Conservation (phyloP, 495 filamentous ascomycete genomes). For the Cryomyces minteri region DNA sequence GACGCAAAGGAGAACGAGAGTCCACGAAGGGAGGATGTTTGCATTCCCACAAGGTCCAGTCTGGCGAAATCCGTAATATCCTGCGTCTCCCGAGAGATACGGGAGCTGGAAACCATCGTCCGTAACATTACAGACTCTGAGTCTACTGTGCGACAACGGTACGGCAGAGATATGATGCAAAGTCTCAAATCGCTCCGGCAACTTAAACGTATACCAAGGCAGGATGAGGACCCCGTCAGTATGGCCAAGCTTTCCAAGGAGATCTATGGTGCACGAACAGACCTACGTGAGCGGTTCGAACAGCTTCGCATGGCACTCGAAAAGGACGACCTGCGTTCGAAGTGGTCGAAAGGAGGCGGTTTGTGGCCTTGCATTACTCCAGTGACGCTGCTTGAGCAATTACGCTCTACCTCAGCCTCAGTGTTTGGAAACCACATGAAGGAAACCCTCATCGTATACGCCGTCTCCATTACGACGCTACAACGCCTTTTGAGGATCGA, state of each 20-base stretch:
- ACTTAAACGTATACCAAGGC: not conserved
- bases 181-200: constrained; percentile 17
- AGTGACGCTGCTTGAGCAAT: constrained; percentile 29
- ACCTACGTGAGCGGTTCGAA: constrained; percentile 4
- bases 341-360: constrained; percentile 29
- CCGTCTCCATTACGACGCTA: constrained; percentile 21
- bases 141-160: constrained; percentile 16
- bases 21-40: not conserved
- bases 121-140: constrained; percentile 12
- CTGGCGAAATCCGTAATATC: no score
- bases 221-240: not conserved
- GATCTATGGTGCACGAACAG: constrained; percentile 6
- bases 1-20: not conserved
- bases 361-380: constrained; percentile 36
- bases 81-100: not conserved
- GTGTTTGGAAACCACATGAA: constrained; percentile 26
- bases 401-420: constrained; percentile 22
- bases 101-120: constrained; percentile 22
- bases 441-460: constrained; percentile 25
- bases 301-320: constrained; percentile 14
- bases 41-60: not conserved
- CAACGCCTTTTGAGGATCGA: constrained; percentile 27
- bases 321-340: constrained; percentile 13
- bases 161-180: constrained; percentile 23
- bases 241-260: constrained; percentile 1